Percentiles rank a stretch among this genome's conserved stretches.
Evolutionary conservation across 2,329 filamentous ascomycete genomes (phyloP).

Genomic region (Aspergillus candidus): DNA sequence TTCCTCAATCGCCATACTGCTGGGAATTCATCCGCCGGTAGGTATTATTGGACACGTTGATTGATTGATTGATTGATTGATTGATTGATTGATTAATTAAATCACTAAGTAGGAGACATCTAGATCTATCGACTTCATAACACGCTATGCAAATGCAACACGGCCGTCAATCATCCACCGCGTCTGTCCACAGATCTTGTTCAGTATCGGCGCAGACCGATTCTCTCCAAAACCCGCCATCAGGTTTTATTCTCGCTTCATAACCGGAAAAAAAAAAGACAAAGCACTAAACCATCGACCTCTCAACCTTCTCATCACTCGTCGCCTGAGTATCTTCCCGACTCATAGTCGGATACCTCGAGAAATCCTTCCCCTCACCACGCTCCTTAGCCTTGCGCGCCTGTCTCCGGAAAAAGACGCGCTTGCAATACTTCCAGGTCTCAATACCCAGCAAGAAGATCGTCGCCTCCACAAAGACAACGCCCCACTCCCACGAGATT

Average conservation of each 20-base stretch:
- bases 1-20: too few species aligned
- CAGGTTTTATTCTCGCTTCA: neutral
- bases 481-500: constrained; percentile 64
- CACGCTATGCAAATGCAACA: too few species aligned
- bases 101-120: too few species aligned
- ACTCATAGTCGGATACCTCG: constrained; percentile 30
- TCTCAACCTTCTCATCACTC: constrained; percentile 21
- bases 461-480: constrained; percentile 56
- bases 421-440: constrained; percentile 62
- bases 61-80: too few species aligned
- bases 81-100: too few species aligned
- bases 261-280: neutral
- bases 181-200: too few species aligned
- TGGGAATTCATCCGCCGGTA: too few species aligned
- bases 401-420: constrained; percentile 45
- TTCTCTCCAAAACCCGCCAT: too few species aligned
- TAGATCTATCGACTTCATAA: too few species aligned
- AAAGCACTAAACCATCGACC: constrained; percentile 21
- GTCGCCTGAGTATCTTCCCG: constrained; percentile 25
- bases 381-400: constrained; percentile 4
- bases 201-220: too few species aligned
- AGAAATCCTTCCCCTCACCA: constrained; percentile 20
- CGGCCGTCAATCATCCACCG: too few species aligned
- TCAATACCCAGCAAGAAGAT: constrained; percentile 62
- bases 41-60: too few species aligned